These are phyloP conservation scores for Colletotrichum filicis DNA, from an alignment of 2,329 filamentous ascomycete species.

Conservation along the genomic window DNA sequence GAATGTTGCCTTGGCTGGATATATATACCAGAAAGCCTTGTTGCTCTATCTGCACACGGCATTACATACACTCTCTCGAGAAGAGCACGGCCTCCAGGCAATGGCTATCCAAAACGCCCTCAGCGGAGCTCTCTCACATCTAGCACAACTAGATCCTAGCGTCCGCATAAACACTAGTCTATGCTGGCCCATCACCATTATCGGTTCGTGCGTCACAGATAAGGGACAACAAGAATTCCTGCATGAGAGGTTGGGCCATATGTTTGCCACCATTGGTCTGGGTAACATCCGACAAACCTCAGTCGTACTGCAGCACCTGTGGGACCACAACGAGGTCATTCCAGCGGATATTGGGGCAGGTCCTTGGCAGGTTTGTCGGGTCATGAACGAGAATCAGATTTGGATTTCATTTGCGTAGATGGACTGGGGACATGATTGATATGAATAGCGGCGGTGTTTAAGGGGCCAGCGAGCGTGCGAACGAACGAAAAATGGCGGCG, in stretches of 20 bases:
- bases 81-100: neutral
- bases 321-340: slow-evolving; percentile 42
- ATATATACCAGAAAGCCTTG: slow-evolving; percentile 57
- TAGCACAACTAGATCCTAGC: slow-evolving; percentile 45
- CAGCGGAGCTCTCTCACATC: slow-evolving; percentile 42
- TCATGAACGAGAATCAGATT: slow-evolving; percentile 58
- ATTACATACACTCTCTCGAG: neutral
- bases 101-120: slow-evolving; percentile 38
- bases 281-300: slow-evolving; percentile 58
- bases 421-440: neutral
- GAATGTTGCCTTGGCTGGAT: slow-evolving; percentile 52
- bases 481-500: neutral
- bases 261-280: slow-evolving; percentile 51
- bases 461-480: no score
- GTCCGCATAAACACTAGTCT: slow-evolving; percentile 52
- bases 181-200: slow-evolving; percentile 51
- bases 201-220: slow-evolving; percentile 49
- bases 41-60: slow-evolving; percentile 51
- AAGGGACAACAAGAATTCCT: slow-evolving; percentile 49
- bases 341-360: slow-evolving; percentile 37
- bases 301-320: slow-evolving; percentile 53
- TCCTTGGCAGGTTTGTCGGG: slow-evolving; percentile 56
- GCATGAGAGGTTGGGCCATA: slow-evolving; percentile 45
- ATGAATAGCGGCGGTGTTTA: neutral
- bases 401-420: slow-evolving; percentile 60